Base-by-base conservation (phyloP, 768 basidiomycete species). In the Cystofilobasidium macerans region DNA sequence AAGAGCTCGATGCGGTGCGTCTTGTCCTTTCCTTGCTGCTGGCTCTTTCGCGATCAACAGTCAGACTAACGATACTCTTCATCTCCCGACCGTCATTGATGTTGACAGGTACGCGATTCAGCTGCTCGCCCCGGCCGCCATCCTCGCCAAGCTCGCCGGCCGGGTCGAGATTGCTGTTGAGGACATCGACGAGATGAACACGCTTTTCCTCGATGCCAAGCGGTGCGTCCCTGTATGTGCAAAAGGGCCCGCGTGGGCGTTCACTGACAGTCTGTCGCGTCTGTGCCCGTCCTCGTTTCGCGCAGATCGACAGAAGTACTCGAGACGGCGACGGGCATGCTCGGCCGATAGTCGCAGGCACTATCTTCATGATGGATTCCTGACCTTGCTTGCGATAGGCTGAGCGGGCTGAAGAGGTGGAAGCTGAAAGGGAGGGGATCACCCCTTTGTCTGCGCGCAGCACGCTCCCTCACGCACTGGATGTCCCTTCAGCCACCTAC, bases 151-250 rank as follows among this genome's bases (percentile, higher is more conserved):
- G 40, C 76, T 92, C 35, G 82, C 81, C 0, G 92, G 93, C 2
- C 85, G 90, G 66, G 80, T 77, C 38, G 86, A 91, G 72, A 89
- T 98, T 64, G 83, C 85, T 68, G 77, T 85, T 3, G 91, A 97
- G 69, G 95, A 99, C 75, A 85, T 98, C 57, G 81, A 82, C 38
- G 92, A 97, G 81, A 91, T 95, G 86, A 86, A 86, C 69, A 89
- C 89, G 73, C 79, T 99, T 36, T 99, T 99, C 81, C 79, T 97
- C 71, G 93, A 98, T 75, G 91, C 94, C 24, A 94, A 92, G 71
- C 61, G 66, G 66, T 68, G 30, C 16, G 66, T n/a, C n/a, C n/a
- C n/a, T n/a, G n/a, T n/a, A n/a, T n/a, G n/a, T n/a, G n/a, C n/a
- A n/a, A n/a, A n/a, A n/a, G n/a, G n/a, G n/a, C n/a, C n/a, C n/a